phyloP scores from a whole-genome alignment of 2,329 filamentous ascomycete species.

The Ceratocystiopsis brevicomis region DNA sequence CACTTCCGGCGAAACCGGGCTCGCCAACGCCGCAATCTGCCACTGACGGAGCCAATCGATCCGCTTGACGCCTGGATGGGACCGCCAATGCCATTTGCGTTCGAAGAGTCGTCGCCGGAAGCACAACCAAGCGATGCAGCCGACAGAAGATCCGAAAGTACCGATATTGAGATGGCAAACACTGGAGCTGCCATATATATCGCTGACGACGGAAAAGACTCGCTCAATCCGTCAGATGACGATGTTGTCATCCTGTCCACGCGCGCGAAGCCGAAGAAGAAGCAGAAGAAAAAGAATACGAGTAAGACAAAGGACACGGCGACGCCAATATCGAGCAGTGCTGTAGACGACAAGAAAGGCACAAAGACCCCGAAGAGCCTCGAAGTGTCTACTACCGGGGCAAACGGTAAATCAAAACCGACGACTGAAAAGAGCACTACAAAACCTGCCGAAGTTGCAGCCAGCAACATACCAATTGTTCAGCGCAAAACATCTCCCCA shows the following conservation, averaged over 20 bases:
- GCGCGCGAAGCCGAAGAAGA: background rate
- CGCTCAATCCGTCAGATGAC: background rate
- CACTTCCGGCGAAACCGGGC: slow-evolving; percentile 26
- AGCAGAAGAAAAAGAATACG: background rate
- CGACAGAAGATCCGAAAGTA: too few species aligned
- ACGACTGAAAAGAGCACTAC: too few species aligned
- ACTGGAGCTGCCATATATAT: background rate
- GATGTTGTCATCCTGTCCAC: background rate
- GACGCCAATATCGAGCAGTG: background rate
- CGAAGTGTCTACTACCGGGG: too few species aligned
- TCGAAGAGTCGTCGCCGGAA: slow-evolving; percentile 1
- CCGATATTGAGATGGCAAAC: too few species aligned
- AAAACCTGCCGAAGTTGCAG: too few species aligned
- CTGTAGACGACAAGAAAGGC: background rate
- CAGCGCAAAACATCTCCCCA: too few species aligned
- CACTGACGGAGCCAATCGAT: slow-evolving; percentile 11
- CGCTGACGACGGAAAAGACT: background rate
- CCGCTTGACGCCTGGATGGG: too few species aligned
- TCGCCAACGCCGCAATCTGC: slow-evolving; percentile 20
- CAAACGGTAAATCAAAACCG: too few species aligned
- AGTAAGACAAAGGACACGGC: background rate
- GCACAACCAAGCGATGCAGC: too few species aligned
- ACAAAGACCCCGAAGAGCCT: too few species aligned
- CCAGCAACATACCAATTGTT: too few species aligned
- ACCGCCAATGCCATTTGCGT: background rate